Evolutionary conservation across 129 eudicot species (phyloP), one percentile per base, ranked within the genome.

Genomic region (Escallonia herrerae): DNA sequence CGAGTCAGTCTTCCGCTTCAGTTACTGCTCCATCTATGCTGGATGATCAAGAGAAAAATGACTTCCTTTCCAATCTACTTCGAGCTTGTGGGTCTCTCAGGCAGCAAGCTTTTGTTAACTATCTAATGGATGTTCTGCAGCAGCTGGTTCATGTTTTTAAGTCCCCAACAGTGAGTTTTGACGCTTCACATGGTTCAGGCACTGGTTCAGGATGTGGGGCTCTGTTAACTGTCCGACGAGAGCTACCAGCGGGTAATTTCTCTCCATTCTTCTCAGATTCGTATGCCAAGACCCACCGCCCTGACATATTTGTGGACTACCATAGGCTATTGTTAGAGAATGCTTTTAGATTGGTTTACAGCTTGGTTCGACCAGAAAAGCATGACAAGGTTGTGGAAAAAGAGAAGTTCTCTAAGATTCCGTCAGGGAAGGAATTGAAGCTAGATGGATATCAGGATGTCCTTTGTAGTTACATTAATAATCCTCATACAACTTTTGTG

Each of bases 381-480:
- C 95, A 86, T 68, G 99, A 94, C 71, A 94, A 89, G 74, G 78
- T 74, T 64, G 86, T 79, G 62, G 97, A 94, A 62, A 94, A 86
- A 79, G 99, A 94, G 11, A 94, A 94, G 80, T 69, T 76, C 10
- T 79, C 74, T 71, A 89, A 82, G 81, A 69, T 72, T 60, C 70
- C 87, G 67, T 77, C 90, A 68, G 83, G 80, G 56, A 94, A 89
- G 66, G 99, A 94, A 66, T 66, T 94, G 85, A 94, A 94, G 71
- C 87, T 94, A 62, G 99, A 94, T 60, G 99, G 93, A 8, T 94
- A 89, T 82, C 99, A 94, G 77, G 99, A 94, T 77, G 95, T 89
- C 74, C 81, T 94, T 46, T 94, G 99, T 84, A 86, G 95, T 74
- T 94, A 94, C 62, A 89, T 94, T 64, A 94, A 89, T 76, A 94